Conservation (phyloP, 129 eudicot genomes). For the Pittosporum tobira region DNA sequence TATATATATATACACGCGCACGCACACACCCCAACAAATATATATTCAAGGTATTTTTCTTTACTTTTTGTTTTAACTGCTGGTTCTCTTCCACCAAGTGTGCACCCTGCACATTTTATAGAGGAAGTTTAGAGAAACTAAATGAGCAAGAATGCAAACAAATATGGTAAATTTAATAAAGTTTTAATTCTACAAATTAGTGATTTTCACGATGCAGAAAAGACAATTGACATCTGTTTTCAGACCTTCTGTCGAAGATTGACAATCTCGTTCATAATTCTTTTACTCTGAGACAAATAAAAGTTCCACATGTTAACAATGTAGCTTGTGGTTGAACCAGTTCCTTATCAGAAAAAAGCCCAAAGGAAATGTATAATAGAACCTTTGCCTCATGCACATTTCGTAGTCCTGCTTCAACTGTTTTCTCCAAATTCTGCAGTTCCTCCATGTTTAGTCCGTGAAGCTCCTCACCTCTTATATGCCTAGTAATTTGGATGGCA, state of each 20-base stretch:
- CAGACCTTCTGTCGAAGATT: slow-evolving; percentile 42
- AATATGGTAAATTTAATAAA: too few relatives aligned
- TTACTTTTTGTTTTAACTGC: slow-evolving; percentile 40
- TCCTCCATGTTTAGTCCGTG: slow-evolving; percentile 46
- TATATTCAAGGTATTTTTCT: neutral
- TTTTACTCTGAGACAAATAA: slow-evolving; percentile 26
- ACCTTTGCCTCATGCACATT: slow-evolving; percentile 49
- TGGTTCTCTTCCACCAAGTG: slow-evolving; percentile 50
- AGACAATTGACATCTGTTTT: neutral
- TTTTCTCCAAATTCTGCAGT: slow-evolving; percentile 44
- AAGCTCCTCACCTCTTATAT: slow-evolving; percentile 58
- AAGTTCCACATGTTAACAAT: neutral
- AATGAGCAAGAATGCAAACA: neutral
- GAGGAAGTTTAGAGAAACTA: neutral
- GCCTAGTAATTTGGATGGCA: slow-evolving; percentile 21
- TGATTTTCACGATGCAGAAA: neutral
- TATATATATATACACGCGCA: too few relatives aligned
- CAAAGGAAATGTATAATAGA: neutral
- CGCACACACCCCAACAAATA: too few relatives aligned
- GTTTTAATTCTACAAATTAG: neutral
- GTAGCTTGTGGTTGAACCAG: neutral
- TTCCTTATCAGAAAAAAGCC: neutral
- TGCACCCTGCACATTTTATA: slow-evolving; percentile 22
- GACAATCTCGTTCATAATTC: slow-evolving; percentile 31
- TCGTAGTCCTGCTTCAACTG: slow-evolving; percentile 44